Evolutionary conservation across 2,329 filamentous ascomycete genomes (phyloP), one percentile per base, ranked within the genome.

Genomic region (Fusarium illudens): DNA sequence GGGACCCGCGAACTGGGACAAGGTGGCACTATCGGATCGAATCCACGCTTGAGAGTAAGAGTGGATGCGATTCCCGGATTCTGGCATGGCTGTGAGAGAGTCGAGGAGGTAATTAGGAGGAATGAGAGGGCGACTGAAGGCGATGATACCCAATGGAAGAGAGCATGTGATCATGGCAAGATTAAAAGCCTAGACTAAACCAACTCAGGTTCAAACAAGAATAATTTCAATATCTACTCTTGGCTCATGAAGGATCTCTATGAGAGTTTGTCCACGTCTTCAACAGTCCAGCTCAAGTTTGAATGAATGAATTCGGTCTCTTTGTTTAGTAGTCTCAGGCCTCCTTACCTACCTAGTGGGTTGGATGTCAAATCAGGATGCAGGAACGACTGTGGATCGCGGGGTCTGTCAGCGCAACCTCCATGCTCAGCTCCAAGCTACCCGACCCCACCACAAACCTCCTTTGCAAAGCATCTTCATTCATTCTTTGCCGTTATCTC

Each of bases 1-100:
- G 2, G 88, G 88, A 0, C 87, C 87, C 3, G 66, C 71, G 9
- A 77, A 81, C 50, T 88, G 85, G 84, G 82, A 87, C 52, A 79
- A 76, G 60, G 77, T 75, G 39, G 77, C 72, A 8, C 48, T 79
- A 46, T 68, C 70, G 13, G 76, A 77, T 51, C 69, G 74, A 29
- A 68, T 76, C 17, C 73, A 72, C 39, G 72, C 74, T n/a, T 76
- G 50, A 62, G 49, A 13, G 30, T 12, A 13, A 25, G 29, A 22
- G 29, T 5, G 30, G 19, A 32, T 33, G 19, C 11, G 29, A 17
- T n/a, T 7, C 7, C 12, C 34, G 37, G 13, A 20, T 5, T 11
- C 46, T 49, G 17, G 15, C 10, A 17, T 13, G 29, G 20, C n/a
- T 46, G 39, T 33, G 20, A 30, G 53, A 36, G 17, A 12, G 25